phyloP scores from a whole-genome alignment of 2,329 filamentous ascomycete species.

The Herpotrichia juniperi region DNA sequence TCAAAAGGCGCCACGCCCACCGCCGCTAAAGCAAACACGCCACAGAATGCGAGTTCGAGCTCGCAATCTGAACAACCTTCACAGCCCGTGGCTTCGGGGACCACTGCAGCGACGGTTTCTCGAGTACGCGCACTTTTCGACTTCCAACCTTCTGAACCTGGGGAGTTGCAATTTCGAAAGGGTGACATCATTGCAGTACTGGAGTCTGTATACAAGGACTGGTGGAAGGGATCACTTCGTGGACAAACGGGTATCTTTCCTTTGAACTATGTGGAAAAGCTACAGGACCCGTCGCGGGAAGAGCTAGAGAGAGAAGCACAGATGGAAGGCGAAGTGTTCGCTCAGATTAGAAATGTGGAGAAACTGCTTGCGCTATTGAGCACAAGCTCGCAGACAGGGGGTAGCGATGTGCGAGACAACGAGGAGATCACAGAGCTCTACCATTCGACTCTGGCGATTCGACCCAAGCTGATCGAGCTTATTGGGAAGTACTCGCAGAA shows the following conservation, averaged over 20 bases:
- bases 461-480: slow-evolving; percentile 95
- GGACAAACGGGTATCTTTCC: slow-evolving; percentile 98
- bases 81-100: slow-evolving; percentile 74
- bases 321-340: slow-evolving; percentile 85
- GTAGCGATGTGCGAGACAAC: slow-evolving; percentile 80
- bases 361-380: slow-evolving; percentile 88
- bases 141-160: slow-evolving; percentile 91
- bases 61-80: slow-evolving; percentile 32
- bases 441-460: slow-evolving; percentile 90
- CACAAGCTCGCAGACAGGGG: slow-evolving; percentile 64
- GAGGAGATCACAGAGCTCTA: slow-evolving; percentile 94
- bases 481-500: slow-evolving; percentile 99
- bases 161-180: slow-evolving; percentile 94
- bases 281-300: slow-evolving; percentile 91
- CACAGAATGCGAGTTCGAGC: slow-evolving; percentile 38
- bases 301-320: slow-evolving; percentile 94
- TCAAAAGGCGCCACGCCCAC: slow-evolving; percentile 60
- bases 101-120: slow-evolving; percentile 94
- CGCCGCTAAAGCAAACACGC: slow-evolving; percentile 49
- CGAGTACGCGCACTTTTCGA: slow-evolving; percentile 92
- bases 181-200: slow-evolving; percentile 96
- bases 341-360: slow-evolving; percentile 78
- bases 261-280: slow-evolving; percentile 97
- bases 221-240: slow-evolving; percentile 96
- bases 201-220: slow-evolving; percentile 98